These are phyloP conservation scores for Rhizopogon roseolus DNA, from an alignment of 768 basidiomycete species.

Conservation along the genomic window DNA sequence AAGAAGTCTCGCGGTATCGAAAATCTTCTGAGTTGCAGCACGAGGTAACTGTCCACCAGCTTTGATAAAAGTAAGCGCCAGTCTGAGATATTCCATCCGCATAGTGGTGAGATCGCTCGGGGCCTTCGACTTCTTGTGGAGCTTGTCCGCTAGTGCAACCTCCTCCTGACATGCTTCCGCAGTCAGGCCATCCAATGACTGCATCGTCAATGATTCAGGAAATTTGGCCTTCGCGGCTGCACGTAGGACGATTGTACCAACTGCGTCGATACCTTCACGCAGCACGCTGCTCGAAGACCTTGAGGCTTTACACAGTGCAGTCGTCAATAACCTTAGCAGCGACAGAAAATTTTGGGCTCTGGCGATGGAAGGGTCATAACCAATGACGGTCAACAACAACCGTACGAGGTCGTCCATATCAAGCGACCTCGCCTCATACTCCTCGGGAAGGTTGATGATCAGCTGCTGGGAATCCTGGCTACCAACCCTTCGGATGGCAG, in stretches of 20 bases:
- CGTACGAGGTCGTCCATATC: constrained; percentile 63
- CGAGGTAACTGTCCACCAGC: constrained; percentile 43
- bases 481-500: constrained; percentile 40
- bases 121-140: constrained; percentile 38
- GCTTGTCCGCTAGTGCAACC: constrained; percentile 29
- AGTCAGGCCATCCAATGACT: constrained; percentile 12
- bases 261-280: constrained; percentile 63
- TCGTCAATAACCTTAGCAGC: constrained; percentile 52
- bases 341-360: constrained; percentile 69
- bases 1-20: constrained; percentile 54
- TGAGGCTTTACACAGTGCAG: constrained; percentile 55
- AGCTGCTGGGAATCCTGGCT: constrained; percentile 37
- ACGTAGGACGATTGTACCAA: constrained; percentile 52
- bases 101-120: constrained; percentile 54
- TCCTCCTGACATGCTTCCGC: constrained; percentile 13
- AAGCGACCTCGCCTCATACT: constrained; percentile 52
- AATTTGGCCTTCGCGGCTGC: constrained; percentile 38
- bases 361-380: constrained; percentile 61
- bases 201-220: constrained; percentile 23
- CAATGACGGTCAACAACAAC: constrained; percentile 75
- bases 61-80: constrained; percentile 45
- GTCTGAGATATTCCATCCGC: constrained; percentile 59
- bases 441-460: constrained; percentile 45
- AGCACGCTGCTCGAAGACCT: constrained; percentile 48
- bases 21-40: constrained; percentile 36